phyloP scores from a whole-genome alignment of 495 filamentous ascomycete genomes.

The Aspergillus affinis region DNA sequence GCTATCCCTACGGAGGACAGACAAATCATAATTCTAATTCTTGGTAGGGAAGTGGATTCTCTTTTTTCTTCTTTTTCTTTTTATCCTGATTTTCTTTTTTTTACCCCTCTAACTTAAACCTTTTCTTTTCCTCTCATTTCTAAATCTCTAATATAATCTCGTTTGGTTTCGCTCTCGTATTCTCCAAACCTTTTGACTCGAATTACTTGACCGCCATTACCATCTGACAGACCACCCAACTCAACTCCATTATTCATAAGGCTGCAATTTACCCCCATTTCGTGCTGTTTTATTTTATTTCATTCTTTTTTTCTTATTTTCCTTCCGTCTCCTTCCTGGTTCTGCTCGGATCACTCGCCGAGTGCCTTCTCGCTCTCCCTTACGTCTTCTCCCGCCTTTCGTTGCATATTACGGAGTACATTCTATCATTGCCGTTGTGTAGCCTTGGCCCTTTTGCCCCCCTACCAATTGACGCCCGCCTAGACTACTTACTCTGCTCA shows the following conservation, averaged over 20 bases:
- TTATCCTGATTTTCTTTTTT: slow-evolving; percentile 2
- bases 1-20: no score
- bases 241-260: neutral
- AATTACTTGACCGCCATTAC: neutral
- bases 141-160: neutral
- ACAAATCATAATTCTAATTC: no score
- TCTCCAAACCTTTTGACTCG: neutral
- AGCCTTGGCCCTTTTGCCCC: slow-evolving; percentile 5
- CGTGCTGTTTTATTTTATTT: neutral
- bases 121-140: neutral
- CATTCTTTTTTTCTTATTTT: no score
- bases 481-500: neutral
- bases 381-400: neutral
- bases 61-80: neutral
- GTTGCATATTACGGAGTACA: no score
- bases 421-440: neutral
- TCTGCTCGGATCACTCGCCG: no score
- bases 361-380: neutral
- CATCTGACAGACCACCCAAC: neutral
- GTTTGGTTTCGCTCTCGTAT: neutral
- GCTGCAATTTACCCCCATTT: neutral
- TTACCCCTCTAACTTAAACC: neutral
- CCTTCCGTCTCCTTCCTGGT: neutral
- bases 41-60: neutral
- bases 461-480: slow-evolving; percentile 14